phyloP scores from a whole-genome alignment of 225 moss, liverwort and hornwort species.

The Takakia lepidozioides region DNA sequence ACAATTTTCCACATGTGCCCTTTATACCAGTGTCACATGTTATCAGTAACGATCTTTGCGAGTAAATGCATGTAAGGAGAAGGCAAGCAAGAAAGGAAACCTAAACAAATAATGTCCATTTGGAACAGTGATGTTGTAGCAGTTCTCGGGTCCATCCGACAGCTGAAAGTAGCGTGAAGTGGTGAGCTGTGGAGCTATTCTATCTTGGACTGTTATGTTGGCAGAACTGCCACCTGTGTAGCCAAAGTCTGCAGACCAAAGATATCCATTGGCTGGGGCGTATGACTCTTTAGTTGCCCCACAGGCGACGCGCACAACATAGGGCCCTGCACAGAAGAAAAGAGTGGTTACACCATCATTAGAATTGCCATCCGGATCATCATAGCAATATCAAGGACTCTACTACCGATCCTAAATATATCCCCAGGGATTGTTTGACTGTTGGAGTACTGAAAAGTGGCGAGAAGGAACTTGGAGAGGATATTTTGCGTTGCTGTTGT shows the following conservation, averaged over 20 bases:
- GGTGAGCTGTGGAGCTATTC: slow-evolving; percentile 38
- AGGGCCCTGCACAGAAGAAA: slow-evolving; percentile 42
- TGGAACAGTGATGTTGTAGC: slow-evolving; percentile 87
- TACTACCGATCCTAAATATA: too few species aligned
- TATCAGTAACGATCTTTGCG: too few species aligned
- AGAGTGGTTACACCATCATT: too few species aligned
- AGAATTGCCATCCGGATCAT: too few species aligned
- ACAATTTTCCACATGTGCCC: too few species aligned
- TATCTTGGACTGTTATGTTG: slow-evolving; percentile 28
- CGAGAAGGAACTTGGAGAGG: too few species aligned
- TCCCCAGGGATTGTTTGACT: too few species aligned
- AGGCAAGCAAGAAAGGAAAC: slow-evolving; percentile 9
- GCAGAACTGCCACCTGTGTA: slow-evolving; percentile 61
- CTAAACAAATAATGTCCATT: slow-evolving; percentile 77
- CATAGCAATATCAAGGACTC: too few species aligned
- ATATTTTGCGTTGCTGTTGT: too few species aligned
- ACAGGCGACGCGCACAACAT: slow-evolving; percentile 64
- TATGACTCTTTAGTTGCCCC: slow-evolving; percentile 39
- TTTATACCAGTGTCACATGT: too few species aligned
- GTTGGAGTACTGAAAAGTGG: too few species aligned
- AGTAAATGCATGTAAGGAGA: too few species aligned
- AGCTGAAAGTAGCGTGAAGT: slow-evolving; percentile 67
- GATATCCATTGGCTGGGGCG: slow-evolving; percentile 40
- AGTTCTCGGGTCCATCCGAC: slow-evolving; percentile 69
- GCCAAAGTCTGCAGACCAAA: slow-evolving; percentile 65